Evolutionary conservation across 441 rosid species (phyloP).

Genomic region (Theobroma grandiflorum): DNA sequence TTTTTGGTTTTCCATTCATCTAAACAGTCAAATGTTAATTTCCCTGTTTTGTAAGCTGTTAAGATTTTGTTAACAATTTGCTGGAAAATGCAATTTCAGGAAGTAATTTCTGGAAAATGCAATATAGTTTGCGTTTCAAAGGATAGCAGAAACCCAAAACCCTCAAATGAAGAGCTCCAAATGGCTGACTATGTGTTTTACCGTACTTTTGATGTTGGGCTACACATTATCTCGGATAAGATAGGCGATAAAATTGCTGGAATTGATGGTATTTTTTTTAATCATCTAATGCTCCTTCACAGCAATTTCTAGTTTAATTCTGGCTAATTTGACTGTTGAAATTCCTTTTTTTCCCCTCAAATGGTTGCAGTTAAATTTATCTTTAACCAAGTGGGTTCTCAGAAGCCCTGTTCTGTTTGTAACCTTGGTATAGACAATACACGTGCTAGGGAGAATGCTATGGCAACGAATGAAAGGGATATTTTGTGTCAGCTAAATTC

Average conservation of each 20-base stretch:
- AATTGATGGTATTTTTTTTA: constrained; percentile 58
- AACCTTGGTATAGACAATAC: constrained; percentile 45
- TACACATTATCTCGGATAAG: constrained; percentile 43
- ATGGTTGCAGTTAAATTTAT: constrained; percentile 67
- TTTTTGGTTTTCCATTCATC: not conserved
- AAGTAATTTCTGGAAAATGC: constrained; percentile 89
- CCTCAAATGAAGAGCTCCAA: constrained; percentile 57
- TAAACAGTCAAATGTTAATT: not conserved
- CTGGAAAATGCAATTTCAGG: constrained; percentile 48
- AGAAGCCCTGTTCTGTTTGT: constrained; percentile 31
- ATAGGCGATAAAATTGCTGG: constrained; percentile 71
- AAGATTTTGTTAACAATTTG: not conserved
- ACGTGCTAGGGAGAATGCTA: constrained; percentile 31
- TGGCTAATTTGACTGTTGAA: constrained; percentile 32
- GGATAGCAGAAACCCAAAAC: constrained; percentile 71
- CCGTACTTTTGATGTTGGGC: constrained; percentile 80
- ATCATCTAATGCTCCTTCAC: constrained; percentile 21
- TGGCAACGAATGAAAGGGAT: constrained; percentile 24
- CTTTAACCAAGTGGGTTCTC: constrained; percentile 52
- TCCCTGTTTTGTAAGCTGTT: not conserved
- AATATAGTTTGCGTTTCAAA: constrained; percentile 75
- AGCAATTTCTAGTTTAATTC: constrained; percentile 22
- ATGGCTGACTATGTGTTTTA: constrained; percentile 65
- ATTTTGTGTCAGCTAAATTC: constrained; percentile 23
- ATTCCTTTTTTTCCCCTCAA: constrained; percentile 35